These are phyloP conservation scores for Penicillium simplicissimum DNA, from an alignment of 495 filamentous ascomycete species.

Conservation along the genomic window DNA sequence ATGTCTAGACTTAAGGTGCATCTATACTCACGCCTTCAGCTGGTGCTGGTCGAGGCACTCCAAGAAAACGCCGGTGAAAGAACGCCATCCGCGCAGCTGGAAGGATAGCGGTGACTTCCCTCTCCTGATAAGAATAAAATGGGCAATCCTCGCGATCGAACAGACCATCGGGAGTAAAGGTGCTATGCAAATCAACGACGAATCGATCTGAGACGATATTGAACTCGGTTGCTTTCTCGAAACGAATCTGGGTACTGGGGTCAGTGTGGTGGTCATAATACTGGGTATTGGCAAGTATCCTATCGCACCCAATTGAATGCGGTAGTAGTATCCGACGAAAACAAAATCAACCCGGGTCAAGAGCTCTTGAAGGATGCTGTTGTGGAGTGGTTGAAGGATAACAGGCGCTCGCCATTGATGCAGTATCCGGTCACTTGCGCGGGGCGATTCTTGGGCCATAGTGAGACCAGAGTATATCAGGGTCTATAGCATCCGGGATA, in stretches of 20 bases:
- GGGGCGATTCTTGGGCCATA: conserved; percentile 10
- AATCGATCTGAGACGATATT: conserved; percentile 34
- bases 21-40: conserved; percentile 31
- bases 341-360: conserved; percentile 35
- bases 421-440: conserved; percentile 14
- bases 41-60: conserved; percentile 34
- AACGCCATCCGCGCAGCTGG: conserved; percentile 41
- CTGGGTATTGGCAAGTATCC: not conserved
- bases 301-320: conserved; percentile 44
- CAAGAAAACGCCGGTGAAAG: conserved; percentile 41
- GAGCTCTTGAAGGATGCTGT: conserved; percentile 38
- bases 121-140: conserved; percentile 43
- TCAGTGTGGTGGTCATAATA: not conserved
- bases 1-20: not conserved
- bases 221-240: conserved; percentile 34
- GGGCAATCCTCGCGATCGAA: conserved; percentile 39
- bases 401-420: conserved; percentile 26
- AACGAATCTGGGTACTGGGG: conserved; percentile 28
- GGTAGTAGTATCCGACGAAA: conserved; percentile 40
- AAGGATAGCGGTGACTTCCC: conserved; percentile 40
- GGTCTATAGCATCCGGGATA: not conserved
- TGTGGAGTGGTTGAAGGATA: conserved; percentile 36
- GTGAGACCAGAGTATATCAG: not conserved
- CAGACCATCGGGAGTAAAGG: conserved; percentile 36
- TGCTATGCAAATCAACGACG: conserved; percentile 36